phyloP scores from a whole-genome alignment of 2,329 filamentous ascomycete genomes.

The Fusarium verrucosum region DNA sequence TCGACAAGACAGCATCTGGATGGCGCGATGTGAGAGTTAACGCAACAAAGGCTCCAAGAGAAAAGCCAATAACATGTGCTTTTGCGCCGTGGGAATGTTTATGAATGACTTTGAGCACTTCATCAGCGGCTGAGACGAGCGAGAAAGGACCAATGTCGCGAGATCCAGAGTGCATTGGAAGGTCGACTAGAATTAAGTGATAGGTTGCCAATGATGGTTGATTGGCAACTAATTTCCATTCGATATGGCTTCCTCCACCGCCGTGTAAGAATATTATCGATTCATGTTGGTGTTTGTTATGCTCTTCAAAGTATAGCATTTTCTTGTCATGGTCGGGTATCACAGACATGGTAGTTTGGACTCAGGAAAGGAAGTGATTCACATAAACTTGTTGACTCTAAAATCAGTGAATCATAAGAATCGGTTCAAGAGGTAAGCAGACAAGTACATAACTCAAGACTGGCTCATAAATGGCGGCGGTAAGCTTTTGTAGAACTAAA shows the following conservation, averaged over 20 bases:
- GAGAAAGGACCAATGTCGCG: constrained; percentile 1
- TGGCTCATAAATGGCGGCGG: not conserved
- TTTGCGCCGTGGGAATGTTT: constrained; percentile 46
- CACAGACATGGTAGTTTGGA: not conserved
- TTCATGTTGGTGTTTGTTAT: not conserved
- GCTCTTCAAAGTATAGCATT: not conserved
- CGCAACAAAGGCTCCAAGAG: constrained; percentile 38
- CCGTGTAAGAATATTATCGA: constrained; percentile 15
- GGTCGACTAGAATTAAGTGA: constrained; percentile 21
- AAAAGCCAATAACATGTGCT: constrained; percentile 55
- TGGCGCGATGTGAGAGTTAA: constrained; percentile 5
- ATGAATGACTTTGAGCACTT: constrained; percentile 48
- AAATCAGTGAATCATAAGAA: not conserved
- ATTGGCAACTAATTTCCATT: constrained; percentile 9
- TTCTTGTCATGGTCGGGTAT: not conserved
- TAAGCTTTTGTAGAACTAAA: not conserved
- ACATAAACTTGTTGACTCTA: not conserved
- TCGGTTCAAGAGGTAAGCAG: not conserved
- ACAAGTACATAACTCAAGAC: not conserved
- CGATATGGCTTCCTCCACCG: constrained; percentile 7
- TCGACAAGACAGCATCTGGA: constrained; percentile 1
- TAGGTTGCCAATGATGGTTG: constrained; percentile 1
- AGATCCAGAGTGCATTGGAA: constrained; percentile 25
- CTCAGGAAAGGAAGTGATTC: not conserved
- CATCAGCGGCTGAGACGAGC: constrained; percentile 1